phyloP scores from a whole-genome alignment of 2,329 filamentous ascomycete species.

The Scorias spongiosa region DNA sequence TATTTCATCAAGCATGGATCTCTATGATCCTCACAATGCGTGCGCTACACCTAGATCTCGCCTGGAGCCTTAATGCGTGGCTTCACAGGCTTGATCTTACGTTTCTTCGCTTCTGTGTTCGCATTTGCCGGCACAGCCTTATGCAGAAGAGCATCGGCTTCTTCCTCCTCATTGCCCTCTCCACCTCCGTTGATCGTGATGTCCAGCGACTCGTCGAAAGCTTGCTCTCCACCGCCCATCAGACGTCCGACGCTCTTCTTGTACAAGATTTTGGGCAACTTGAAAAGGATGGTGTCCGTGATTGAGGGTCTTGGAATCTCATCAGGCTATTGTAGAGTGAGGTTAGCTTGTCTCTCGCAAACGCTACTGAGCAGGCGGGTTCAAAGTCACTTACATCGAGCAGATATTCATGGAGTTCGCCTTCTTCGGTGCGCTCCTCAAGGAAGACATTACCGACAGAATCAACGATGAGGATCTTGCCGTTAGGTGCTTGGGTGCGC shows the following conservation, averaged over 20 bases:
- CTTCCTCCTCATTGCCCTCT: constrained; percentile 22
- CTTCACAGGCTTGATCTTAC: constrained; percentile 14
- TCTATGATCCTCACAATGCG: too few relatives aligned
- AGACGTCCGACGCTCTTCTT: constrained; percentile 30
- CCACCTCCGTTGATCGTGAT: constrained; percentile 7
- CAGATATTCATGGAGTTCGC: constrained; percentile 65
- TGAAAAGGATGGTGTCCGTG: constrained; percentile 67
- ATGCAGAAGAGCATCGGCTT: constrained; percentile 23
- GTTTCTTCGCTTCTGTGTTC: constrained; percentile 30
- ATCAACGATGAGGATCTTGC: constrained; percentile 87
- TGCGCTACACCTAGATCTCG: neutral
- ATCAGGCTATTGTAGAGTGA: constrained; percentile 40
- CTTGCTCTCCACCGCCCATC: constrained; percentile 9
- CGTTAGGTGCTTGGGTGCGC: constrained; percentile 82
- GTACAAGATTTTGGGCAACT: constrained; percentile 62
- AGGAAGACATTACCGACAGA: constrained; percentile 83
- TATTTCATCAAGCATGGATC: too few relatives aligned
- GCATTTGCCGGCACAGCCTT: constrained; percentile 28
- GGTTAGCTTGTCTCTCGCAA: neutral
- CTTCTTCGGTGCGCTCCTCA: constrained; percentile 83
- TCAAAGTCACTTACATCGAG: constrained; percentile 55
- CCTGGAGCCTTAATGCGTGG: neutral
- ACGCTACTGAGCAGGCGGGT: neutral
- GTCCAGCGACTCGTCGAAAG: constrained; percentile 1
- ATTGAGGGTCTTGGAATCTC: constrained; percentile 67